Evolutionary conservation across 768 basidiomycete species (phyloP), one percentile per base, ranked within the genome.

Genomic region (Lactarius evosmus): DNA sequence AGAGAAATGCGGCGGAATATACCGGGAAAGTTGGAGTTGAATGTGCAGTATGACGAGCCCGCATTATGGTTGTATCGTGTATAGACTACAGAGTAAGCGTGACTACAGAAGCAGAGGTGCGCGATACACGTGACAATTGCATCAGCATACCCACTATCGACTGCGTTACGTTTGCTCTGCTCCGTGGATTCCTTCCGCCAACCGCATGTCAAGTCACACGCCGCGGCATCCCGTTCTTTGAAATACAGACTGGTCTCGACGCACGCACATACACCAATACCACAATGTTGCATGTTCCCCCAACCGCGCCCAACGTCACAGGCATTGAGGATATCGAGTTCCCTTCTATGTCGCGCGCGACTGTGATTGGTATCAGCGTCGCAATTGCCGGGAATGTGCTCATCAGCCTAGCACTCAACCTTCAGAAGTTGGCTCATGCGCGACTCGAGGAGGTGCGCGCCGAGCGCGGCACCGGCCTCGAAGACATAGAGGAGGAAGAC

Each of bases 401-500:
- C 66, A 94, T 98, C 66, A 91, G 90, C 11, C 81, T 95, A 27
- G 95, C 93, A 17, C 81, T 98, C 66, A 97, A 97, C 75, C 78
- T 91, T 36, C 95, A 98, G 75, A 98, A 97, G 73, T 82, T 96
- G 19, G 93, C 93, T 1, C 95, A 96, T 77, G 81, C 82, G 68
- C 82, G 88, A 32, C 78, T 90, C 34, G 84, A 85, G 68, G 76
- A 71, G 32, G 73, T 72, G 61, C 65, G 66, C 34, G 33, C 50
- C 6, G 51, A 54, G 50, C 22, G 22, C 32, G 27, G 5, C 34
- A 19, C 3, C 36, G 29, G 49, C 32, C 27, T 27, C 68, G 66
- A 72, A 74, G 69, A 60, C 63, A 44, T 51, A 56, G 55, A 41
- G 38, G 57, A 17, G 44, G 70, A 34, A 62, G 46, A 16, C 49